A percentile compares a stretch with the other conserved stretches of the same genome.
Conservation (phyloP, 306 rosid genomes). For the Vicia villosa region DNA sequence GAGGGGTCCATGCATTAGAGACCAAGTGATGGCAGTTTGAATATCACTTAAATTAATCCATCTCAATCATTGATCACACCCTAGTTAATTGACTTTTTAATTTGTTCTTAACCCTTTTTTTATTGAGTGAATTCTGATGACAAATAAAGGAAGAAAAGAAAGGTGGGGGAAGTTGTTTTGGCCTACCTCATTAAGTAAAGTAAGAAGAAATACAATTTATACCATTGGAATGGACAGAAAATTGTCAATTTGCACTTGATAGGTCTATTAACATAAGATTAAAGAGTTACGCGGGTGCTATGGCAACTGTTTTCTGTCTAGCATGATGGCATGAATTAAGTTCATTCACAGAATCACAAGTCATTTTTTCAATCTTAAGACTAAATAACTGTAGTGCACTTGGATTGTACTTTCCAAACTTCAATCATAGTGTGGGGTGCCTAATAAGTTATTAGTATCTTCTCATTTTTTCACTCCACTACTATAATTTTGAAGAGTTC, state of each 20-base stretch:
- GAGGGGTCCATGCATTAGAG: conserved; percentile 55
- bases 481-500: too few species aligned
- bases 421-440: not conserved
- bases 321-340: conserved; percentile 2
- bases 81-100: too few species aligned
- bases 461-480: too few species aligned
- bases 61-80: conserved; percentile 36
- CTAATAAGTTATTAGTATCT: too few species aligned
- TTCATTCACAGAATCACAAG: not conserved
- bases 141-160: conserved; percentile 19
- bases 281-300: not conserved
- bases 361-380: not conserved
- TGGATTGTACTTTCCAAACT: not conserved
- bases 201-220: conserved; percentile 9
- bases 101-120: too few species aligned
- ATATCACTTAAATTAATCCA: conserved; percentile 36
- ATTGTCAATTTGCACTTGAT: conserved; percentile 19
- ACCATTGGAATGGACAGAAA: conserved; percentile 13
- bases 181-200: conserved; percentile 39
- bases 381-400: not conserved
- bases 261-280: not conserved
- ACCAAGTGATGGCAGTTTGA: conserved; percentile 44
- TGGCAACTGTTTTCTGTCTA: not conserved
- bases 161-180: conserved; percentile 31
- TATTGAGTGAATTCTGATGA: too few species aligned